Conservation (phyloP, 371 early-diverging fungal species). For the Saksenaea oblongispora region DNA sequence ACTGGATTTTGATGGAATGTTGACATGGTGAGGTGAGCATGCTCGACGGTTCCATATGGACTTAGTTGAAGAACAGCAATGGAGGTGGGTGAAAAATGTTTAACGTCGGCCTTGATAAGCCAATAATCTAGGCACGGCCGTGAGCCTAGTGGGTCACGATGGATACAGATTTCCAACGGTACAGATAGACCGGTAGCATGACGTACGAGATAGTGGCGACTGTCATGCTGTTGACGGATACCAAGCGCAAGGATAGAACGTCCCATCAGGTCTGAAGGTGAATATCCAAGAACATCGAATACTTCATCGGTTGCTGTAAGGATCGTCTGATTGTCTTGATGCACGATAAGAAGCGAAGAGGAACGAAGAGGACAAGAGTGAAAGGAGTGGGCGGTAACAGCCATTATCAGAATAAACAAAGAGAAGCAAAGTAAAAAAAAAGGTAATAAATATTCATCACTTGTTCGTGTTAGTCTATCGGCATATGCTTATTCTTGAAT, state of each 20-base stretch:
- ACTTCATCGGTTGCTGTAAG: constrained; percentile 44
- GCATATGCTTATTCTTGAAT: constrained; percentile 1
- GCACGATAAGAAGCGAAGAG: constrained; percentile 31
- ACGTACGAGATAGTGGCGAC: constrained; percentile 1
- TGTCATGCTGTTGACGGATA: constrained; percentile 1
- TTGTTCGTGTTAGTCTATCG: background rate
- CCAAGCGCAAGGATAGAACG: constrained; percentile 17
- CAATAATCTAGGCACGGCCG: constrained; percentile 8
- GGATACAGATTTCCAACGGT: constrained; percentile 1
- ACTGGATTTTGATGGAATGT: constrained; percentile 13
- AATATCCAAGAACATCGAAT: constrained; percentile 32
- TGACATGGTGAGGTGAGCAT: constrained; percentile 22
- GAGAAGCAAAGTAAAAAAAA: background rate
- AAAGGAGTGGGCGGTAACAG: constrained; percentile 19
- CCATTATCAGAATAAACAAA: background rate
- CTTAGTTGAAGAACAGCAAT: constrained; percentile 29
- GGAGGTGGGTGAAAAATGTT: background rate
- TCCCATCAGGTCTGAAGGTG: constrained; percentile 25
- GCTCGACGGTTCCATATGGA: constrained; percentile 39
- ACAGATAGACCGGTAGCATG: constrained; percentile 3
- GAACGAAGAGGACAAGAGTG: constrained; percentile 23
- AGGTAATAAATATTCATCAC: background rate
- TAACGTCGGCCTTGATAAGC: constrained; percentile 1
- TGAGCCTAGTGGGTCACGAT: constrained; percentile 5
- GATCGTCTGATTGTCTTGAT: constrained; percentile 30